phyloP scores from a whole-genome alignment of 306 rosid species.

The Pueraria montana region DNA sequence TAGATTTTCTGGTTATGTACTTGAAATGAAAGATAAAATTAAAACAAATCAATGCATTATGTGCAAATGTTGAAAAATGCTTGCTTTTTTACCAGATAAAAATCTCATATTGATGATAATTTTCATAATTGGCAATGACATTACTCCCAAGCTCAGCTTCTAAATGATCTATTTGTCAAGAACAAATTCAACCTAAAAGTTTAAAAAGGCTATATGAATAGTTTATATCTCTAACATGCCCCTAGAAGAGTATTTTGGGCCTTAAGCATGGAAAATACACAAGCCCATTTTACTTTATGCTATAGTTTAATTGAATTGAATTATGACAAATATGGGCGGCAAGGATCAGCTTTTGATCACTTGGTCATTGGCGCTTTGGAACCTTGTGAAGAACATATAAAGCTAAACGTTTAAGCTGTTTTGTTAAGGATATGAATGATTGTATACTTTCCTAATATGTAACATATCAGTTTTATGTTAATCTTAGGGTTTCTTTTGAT shows the following conservation, averaged over 20 bases:
- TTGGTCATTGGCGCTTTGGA: slow-evolving; percentile 21
- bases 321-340: not conserved
- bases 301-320: slow-evolving; percentile 17
- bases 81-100: slow-evolving; percentile 1
- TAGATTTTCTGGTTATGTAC: slow-evolving; percentile 9
- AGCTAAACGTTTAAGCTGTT: slow-evolving; percentile 40
- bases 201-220: slow-evolving; percentile 12
- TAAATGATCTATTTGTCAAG: slow-evolving; percentile 33
- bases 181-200: slow-evolving; percentile 17
- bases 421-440: slow-evolving; percentile 27
- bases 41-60: slow-evolving; percentile 24
- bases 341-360: slow-evolving; percentile 29
- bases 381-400: slow-evolving; percentile 18
- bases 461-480: slow-evolving; percentile 28
- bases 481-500: slow-evolving; percentile 16
- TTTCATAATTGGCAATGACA: slow-evolving; percentile 16
- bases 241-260: slow-evolving; percentile 18
- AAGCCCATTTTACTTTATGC: not conserved
- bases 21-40: slow-evolving; percentile 39
- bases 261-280: slow-evolving; percentile 17
- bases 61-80: slow-evolving; percentile 35
- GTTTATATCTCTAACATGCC: slow-evolving; percentile 24
- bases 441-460: not conserved
- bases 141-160: slow-evolving; percentile 11
- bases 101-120: slow-evolving; percentile 16